A percentile compares a stretch with the other conserved stretches of the same genome.
phyloP scores from a whole-genome alignment of 2,329 filamentous ascomycete genomes.

The Claviceps humidiphila region DNA sequence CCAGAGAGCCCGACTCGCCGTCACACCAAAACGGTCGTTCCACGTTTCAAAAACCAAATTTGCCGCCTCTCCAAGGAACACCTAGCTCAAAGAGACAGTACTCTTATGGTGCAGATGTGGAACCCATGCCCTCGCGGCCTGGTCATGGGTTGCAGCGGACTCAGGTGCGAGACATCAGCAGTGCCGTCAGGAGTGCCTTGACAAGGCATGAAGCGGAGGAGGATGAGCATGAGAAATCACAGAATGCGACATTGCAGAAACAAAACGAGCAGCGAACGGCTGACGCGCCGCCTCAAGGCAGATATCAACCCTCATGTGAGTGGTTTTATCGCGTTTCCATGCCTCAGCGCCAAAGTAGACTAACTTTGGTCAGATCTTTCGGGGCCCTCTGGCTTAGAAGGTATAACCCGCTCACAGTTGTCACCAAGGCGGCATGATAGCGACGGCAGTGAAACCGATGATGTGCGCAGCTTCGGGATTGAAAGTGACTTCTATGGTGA shows the following conservation, averaged over 20 bases:
- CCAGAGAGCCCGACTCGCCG: slow-evolving; percentile 5
- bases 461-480: slow-evolving; percentile 21
- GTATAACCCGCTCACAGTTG: neutral
- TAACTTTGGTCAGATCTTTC: slow-evolving; percentile 4
- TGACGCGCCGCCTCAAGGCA: neutral
- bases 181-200: slow-evolving; percentile 18
- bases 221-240: slow-evolving; percentile 6
- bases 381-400: neutral
- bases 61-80: slow-evolving; percentile 17
- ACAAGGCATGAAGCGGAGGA: slow-evolving; percentile 6
- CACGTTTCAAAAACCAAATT: slow-evolving; percentile 13
- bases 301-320: slow-evolving; percentile 4
- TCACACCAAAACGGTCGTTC: slow-evolving; percentile 1
- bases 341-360: neutral
- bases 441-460: slow-evolving; percentile 17
- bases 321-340: neutral
- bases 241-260: neutral
- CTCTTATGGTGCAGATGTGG: slow-evolving; percentile 23
- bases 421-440: neutral
- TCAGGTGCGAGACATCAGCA: slow-evolving; percentile 14
- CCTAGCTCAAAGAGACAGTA: slow-evolving; percentile 25
- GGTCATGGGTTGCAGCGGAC: slow-evolving; percentile 6
- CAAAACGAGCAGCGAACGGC: slow-evolving; percentile 6
- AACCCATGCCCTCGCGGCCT: slow-evolving; percentile 16
- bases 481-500: slow-evolving; percentile 24